Conservation (phyloP, 2,329 filamentous ascomycete species). For the Hypoxylon sp. region DNA sequence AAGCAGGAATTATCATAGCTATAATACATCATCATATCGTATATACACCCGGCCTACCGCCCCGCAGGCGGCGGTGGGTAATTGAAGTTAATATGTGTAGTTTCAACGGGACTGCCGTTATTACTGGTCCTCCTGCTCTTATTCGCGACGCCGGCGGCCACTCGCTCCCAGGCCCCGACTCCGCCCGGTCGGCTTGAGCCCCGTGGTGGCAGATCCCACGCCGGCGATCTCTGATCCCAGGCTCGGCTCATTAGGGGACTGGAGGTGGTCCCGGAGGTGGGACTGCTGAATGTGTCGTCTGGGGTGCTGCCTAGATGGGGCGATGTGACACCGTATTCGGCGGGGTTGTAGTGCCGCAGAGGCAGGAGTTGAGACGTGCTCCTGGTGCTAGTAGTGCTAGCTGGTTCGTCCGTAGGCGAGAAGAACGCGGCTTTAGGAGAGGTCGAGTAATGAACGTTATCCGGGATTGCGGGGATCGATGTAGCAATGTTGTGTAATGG, state of each 20-base stretch:
- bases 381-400: constrained; percentile 48
- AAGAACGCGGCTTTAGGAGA: constrained; percentile 49
- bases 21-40: neutral
- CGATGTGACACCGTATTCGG: constrained; percentile 46
- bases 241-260: constrained; percentile 48
- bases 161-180: constrained; percentile 34
- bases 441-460: constrained; percentile 48
- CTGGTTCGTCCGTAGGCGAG: constrained; percentile 49
- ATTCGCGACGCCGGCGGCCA: constrained; percentile 35
- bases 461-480: constrained; percentile 44
- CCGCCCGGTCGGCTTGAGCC: constrained; percentile 29
- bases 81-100: constrained; percentile 46
- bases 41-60: constrained; percentile 24
- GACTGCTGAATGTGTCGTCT: constrained; percentile 44
- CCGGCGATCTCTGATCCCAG: constrained; percentile 46
- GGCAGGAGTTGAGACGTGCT: constrained; percentile 50
- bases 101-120: constrained; percentile 49
- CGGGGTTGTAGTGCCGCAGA: constrained; percentile 49
- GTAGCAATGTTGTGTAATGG: constrained; percentile 47
- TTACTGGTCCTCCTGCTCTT: constrained; percentile 42
- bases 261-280: constrained; percentile 47
- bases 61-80: constrained; percentile 47
- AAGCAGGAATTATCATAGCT: neutral
- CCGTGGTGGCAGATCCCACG: constrained; percentile 45
- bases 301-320: constrained; percentile 33